Conservation (phyloP, 1,284 basidiomycete species). For the Ceratobasidium sp. region DNA sequence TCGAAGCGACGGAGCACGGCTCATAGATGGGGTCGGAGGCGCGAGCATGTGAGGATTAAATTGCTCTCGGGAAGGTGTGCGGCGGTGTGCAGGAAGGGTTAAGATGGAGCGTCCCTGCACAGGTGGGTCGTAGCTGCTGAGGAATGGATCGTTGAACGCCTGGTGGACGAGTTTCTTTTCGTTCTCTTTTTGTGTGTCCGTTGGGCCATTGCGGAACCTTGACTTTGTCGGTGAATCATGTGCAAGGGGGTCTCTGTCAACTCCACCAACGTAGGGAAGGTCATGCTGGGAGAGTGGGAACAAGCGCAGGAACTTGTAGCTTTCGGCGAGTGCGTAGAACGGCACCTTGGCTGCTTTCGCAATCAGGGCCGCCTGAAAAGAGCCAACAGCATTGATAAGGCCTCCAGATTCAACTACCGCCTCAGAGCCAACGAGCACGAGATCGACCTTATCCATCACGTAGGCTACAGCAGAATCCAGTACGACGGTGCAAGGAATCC, state of each 20-base stretch:
- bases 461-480: constrained; percentile 97
- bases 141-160: constrained; percentile 14
- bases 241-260: constrained; percentile 22
- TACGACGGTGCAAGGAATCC: constrained; percentile 94
- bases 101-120: constrained; percentile 28
- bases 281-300: constrained; percentile 98
- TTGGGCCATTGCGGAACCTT: constrained; percentile 10
- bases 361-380: constrained; percentile 95
- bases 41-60: constrained; percentile 3
- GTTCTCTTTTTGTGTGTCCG: constrained; percentile 27
- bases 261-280: constrained; percentile 64
- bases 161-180: constrained; percentile 26
- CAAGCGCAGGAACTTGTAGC: constrained; percentile 97
- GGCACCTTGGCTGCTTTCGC: constrained; percentile 95
- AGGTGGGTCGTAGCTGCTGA: constrained; percentile 25
- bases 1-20: constrained; percentile 4
- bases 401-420: constrained; percentile 96
- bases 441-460: constrained; percentile 93
- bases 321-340: constrained; percentile 96
- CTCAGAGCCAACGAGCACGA: constrained; percentile 96
- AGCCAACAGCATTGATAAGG: constrained; percentile 89
- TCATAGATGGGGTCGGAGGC: constrained; percentile 28
- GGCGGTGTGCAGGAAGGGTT: constrained; percentile 19
- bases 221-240: constrained; percentile 20
- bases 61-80: constrained; percentile 30